These are phyloP conservation scores for Flaveria floridana DNA, from an alignment of 140 eudicot genomes.

Conservation along the genomic window DNA sequence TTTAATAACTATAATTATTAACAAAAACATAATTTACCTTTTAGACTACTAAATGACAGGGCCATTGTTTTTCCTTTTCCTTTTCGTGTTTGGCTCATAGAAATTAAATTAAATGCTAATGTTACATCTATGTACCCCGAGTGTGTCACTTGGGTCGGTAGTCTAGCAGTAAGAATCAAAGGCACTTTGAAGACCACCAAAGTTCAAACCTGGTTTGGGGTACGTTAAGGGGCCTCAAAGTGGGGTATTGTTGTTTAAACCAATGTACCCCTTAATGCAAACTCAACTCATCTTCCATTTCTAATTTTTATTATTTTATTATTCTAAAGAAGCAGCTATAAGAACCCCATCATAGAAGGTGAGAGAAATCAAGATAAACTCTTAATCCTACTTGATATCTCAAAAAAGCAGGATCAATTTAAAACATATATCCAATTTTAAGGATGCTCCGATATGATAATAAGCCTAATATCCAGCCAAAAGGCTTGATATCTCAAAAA, in stretches of 20 bases:
- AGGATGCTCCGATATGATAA: neutral
- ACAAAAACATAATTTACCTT: neutral
- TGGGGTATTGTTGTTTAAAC: no score
- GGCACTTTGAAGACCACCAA: no score
- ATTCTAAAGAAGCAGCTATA: conserved; percentile 5
- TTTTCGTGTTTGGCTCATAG: neutral
- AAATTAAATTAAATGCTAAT: neutral
- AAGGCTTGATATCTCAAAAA: neutral
- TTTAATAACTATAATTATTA: neutral
- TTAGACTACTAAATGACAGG: conserved; percentile 11
- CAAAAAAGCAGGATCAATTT: neutral
- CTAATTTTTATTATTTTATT: neutral
- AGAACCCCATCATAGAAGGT: conserved; percentile 10
- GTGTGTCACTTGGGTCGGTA: no score
- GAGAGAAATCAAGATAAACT: conserved; percentile 4
- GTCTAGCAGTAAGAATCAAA: no score
- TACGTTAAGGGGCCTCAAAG: no score
- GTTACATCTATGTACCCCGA: neutral
- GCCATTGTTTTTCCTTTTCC: neutral
- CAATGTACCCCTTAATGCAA: neutral
- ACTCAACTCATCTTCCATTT: neutral
- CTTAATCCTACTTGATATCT: conserved; percentile 16
- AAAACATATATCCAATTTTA: neutral
- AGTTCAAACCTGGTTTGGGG: no score
- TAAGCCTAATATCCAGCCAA: neutral